phyloP scores from a whole-genome alignment of 2,329 filamentous ascomycete genomes.

The Ophiostoma sp. region DNA sequence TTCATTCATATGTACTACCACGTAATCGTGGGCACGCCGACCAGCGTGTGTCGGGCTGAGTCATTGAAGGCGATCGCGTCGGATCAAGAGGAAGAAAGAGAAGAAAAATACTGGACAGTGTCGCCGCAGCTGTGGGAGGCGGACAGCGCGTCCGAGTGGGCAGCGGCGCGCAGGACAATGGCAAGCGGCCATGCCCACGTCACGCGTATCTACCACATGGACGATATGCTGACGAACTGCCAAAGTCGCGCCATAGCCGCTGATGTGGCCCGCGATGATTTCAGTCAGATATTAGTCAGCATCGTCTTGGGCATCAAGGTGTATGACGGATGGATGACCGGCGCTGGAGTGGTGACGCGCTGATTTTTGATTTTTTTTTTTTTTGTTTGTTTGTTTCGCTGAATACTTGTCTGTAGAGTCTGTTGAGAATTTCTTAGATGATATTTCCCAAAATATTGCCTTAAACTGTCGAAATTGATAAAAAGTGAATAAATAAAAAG shows the following conservation, averaged over 20 bases:
- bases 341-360: neutral
- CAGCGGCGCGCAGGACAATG: neutral
- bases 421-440: neutral
- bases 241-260: neutral
- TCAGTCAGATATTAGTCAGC: neutral
- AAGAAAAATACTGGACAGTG: neutral
- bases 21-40: constrained; percentile 32
- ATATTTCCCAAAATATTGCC: neutral
- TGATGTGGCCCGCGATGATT: neutral
- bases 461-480: neutral
- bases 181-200: neutral
- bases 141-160: neutral
- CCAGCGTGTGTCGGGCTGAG: constrained; percentile 19
- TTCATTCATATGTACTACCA: constrained; percentile 38
- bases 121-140: neutral
- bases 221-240: neutral
- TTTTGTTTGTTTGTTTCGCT: neutral
- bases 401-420: neutral
- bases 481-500: neutral
- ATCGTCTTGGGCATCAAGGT: neutral
- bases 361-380: neutral
- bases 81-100: no score
- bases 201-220: neutral
- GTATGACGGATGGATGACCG: neutral
- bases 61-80: neutral